These are phyloP conservation scores for Pseudocercospora cruenta DNA, from an alignment of 2,329 filamentous ascomycete genomes.

Conservation along the genomic window DNA sequence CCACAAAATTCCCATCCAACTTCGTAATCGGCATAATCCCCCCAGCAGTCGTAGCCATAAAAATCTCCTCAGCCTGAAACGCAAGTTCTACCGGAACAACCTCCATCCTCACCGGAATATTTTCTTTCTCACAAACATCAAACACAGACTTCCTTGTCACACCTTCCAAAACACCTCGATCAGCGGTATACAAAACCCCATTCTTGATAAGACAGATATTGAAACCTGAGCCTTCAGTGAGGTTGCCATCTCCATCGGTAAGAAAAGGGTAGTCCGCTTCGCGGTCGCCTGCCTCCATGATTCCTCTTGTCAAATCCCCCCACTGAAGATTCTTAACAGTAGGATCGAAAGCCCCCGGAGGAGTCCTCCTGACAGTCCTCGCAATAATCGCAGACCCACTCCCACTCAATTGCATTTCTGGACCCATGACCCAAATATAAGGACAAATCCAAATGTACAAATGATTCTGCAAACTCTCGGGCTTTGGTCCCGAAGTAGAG, in stretches of 20 bases:
- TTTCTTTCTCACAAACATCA: conserved; percentile 44
- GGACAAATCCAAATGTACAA: conserved; percentile 56
- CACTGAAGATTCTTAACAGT: conserved; percentile 57
- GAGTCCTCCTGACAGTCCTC: conserved; percentile 50
- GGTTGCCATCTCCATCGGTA: conserved; percentile 54
- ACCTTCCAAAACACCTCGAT: conserved; percentile 54
- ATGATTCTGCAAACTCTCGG: conserved; percentile 44
- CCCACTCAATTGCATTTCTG: conserved; percentile 46
- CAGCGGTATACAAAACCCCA: conserved; percentile 50
- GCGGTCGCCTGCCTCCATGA: conserved; percentile 54
- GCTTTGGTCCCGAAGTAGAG: conserved; percentile 30
- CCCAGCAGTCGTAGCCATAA: conserved; percentile 59
- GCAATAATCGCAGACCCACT: conserved; percentile 49
- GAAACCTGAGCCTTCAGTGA: conserved; percentile 57
- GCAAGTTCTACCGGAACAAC: conserved; percentile 47
- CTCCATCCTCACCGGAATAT: conserved; percentile 45
- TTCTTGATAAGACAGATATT: conserved; percentile 55
- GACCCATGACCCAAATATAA: conserved; percentile 57
- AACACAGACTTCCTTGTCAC: conserved; percentile 56
- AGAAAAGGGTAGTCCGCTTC: conserved; percentile 55
- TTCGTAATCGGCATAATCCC: conserved; percentile 58
- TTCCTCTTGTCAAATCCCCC: conserved; percentile 50
- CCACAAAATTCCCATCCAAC: conserved; percentile 50
- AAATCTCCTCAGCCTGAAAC: conserved; percentile 53
- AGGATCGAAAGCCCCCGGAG: conserved; percentile 54